Percentiles rank a stretch among this genome's conserved stretches.
Evolutionary conservation across 202 grass and related monocot species (phyloP).

Genomic region (Panicum virgatum): DNA sequence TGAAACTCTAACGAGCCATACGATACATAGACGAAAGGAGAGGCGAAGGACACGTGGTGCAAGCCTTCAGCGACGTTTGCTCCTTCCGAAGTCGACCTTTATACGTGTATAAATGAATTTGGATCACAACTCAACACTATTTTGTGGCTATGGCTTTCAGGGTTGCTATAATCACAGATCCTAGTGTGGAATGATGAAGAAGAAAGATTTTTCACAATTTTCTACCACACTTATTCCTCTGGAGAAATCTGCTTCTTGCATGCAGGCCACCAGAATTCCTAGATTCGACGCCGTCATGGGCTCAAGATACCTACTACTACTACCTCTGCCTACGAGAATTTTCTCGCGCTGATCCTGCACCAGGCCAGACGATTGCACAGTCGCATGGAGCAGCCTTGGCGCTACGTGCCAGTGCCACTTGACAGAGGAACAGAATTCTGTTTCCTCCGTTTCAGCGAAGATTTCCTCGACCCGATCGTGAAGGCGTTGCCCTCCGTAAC

Average conservation of each 20-base stretch:
- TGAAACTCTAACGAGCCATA: too few species aligned
- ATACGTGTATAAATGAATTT: too few species aligned
- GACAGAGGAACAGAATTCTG: neutral
- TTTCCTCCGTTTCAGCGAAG: neutral
- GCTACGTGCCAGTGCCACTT: neutral
- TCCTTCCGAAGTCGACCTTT: too few species aligned
- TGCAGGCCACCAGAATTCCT: neutral
- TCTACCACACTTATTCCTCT: neutral
- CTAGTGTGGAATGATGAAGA: neutral
- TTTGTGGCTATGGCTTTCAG: too few species aligned
- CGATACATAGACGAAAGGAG: too few species aligned
- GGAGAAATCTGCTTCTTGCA: neutral
- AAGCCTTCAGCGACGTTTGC: too few species aligned
- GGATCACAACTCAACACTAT: too few species aligned
- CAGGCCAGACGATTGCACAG: neutral
- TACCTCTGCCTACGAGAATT: too few species aligned
- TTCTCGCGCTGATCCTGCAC: too few species aligned
- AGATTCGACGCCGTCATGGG: too few species aligned
- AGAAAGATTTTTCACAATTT: neutral
- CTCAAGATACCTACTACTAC: too few species aligned
- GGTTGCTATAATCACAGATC: neutral
- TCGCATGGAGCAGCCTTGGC: neutral
- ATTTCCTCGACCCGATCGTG: neutral
- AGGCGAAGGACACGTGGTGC: too few species aligned
- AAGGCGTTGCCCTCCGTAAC: neutral